Conservation (phyloP, 2,329 filamentous ascomycete genomes). For the Scedosporium boydii region DNA sequence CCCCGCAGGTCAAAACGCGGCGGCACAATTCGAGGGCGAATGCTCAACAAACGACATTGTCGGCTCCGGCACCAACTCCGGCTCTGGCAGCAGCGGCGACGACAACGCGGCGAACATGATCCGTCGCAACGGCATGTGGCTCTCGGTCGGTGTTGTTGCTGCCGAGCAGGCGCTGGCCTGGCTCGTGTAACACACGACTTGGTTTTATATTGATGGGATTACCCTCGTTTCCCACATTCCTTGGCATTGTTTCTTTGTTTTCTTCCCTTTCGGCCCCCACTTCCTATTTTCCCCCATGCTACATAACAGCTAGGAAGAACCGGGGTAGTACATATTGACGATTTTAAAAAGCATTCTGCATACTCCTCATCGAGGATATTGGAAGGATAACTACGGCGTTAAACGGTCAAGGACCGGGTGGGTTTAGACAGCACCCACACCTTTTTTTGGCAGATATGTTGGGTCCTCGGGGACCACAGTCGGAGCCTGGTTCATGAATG, state of each 20-base stretch:
- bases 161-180: not conserved
- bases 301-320: not conserved
- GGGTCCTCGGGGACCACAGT: not conserved
- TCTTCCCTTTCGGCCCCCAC: not conserved
- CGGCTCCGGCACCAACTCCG: not conserved
- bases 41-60: constrained; percentile 8
- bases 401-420: not conserved
- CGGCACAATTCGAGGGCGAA: constrained; percentile 14
- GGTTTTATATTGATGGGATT: not conserved
- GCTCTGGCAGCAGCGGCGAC: not conserved
- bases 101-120: not conserved
- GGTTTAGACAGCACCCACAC: not conserved
- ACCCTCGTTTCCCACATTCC: not conserved
- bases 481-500: not conserved
- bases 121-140: not conserved
- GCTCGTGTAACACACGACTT: not conserved
- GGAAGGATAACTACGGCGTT: not conserved
- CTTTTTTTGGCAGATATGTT: not conserved
- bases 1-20: constrained; percentile 13
- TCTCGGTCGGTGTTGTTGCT: not conserved
- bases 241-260: not conserved
- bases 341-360: not conserved
- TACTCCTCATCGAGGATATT: not conserved
- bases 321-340: not conserved
- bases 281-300: not conserved